phyloP scores from a whole-genome alignment of 2,329 filamentous ascomycete species.

The Fusarium pininemorale region DNA sequence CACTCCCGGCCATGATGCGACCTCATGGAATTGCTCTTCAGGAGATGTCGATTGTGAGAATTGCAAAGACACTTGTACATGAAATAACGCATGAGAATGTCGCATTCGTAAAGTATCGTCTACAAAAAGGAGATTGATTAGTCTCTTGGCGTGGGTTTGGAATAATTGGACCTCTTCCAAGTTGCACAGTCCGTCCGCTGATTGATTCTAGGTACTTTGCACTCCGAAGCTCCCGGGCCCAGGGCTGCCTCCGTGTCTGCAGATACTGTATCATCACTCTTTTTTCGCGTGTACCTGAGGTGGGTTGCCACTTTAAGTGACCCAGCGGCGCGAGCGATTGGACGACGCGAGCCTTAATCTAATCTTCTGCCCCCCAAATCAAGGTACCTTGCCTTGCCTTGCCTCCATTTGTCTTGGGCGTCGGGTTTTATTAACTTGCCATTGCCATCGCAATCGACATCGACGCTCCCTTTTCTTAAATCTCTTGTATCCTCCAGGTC shows the following conservation, averaged over 20 bases:
- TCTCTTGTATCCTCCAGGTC: slow-evolving; percentile 19
- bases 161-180: slow-evolving; percentile 3
- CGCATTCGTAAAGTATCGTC: neutral
- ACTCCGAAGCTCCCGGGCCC: slow-evolving; percentile 32
- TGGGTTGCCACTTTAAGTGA: slow-evolving; percentile 25
- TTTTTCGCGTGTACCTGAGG: slow-evolving; percentile 24
- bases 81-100: neutral
- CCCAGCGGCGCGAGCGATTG: slow-evolving; percentile 32
- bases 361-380: slow-evolving; percentile 29
- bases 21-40: slow-evolving; percentile 11
- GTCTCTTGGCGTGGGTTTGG: neutral
- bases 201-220: neutral
- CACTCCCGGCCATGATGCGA: slow-evolving; percentile 28
- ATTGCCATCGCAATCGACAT: slow-evolving; percentile 19
- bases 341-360: slow-evolving; percentile 33
- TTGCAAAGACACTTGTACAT: slow-evolving; percentile 2
- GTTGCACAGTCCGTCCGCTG: slow-evolving; percentile 14
- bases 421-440: slow-evolving; percentile 32
- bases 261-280: slow-evolving; percentile 20
- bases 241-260: slow-evolving; percentile 16
- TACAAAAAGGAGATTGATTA: slow-evolving; percentile 18
- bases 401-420: neutral
- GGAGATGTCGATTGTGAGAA: neutral
- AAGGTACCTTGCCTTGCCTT: neutral
- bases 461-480: slow-evolving; percentile 34